These are phyloP conservation scores for Teratosphaeria gauchensis DNA, from an alignment of 2,329 filamentous ascomycete genomes.

Conservation along the genomic window DNA sequence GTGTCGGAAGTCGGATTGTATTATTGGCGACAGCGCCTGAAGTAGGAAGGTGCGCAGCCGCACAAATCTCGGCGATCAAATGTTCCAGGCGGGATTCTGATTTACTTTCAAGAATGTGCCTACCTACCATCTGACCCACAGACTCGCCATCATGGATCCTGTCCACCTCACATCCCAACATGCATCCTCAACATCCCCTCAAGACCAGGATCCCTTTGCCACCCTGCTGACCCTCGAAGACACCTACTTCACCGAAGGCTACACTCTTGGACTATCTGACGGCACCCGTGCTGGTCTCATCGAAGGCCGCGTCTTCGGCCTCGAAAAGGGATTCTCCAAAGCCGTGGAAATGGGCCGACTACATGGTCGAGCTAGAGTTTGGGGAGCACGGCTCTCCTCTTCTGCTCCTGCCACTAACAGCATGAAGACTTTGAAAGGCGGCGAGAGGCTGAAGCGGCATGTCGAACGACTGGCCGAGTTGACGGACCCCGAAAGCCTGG, in stretches of 20 bases:
- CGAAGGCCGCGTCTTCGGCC: slow-evolving; percentile 82
- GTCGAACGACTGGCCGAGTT: slow-evolving; percentile 64
- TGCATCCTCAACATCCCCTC: background rate
- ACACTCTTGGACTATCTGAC: slow-evolving; percentile 62
- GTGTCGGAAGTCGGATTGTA: no score
- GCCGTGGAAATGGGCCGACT: slow-evolving; percentile 71
- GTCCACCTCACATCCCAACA: background rate
- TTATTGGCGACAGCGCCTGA: no score
- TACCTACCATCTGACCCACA: background rate
- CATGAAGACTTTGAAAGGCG: slow-evolving; percentile 25
- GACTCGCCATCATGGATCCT: background rate
- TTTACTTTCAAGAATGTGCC: no score
- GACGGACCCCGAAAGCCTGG: slow-evolving; percentile 67
- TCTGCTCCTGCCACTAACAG: background rate
- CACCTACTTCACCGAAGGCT: slow-evolving; percentile 73
- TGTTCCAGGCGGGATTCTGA: no score
- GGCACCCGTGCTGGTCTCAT: slow-evolving; percentile 68
- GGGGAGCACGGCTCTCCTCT: slow-evolving; percentile 53
- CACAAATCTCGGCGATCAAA: no score
- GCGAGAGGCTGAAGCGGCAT: slow-evolving; percentile 65
- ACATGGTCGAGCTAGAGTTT: slow-evolving; percentile 71
- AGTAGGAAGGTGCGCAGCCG: no score
- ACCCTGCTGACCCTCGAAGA: slow-evolving; percentile 52
- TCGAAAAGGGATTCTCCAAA: slow-evolving; percentile 90
- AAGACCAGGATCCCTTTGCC: slow-evolving; percentile 36